Evolutionary conservation across 225 moss, liverwort and hornwort species (phyloP).

Genomic region (Neckera pumila): DNA sequence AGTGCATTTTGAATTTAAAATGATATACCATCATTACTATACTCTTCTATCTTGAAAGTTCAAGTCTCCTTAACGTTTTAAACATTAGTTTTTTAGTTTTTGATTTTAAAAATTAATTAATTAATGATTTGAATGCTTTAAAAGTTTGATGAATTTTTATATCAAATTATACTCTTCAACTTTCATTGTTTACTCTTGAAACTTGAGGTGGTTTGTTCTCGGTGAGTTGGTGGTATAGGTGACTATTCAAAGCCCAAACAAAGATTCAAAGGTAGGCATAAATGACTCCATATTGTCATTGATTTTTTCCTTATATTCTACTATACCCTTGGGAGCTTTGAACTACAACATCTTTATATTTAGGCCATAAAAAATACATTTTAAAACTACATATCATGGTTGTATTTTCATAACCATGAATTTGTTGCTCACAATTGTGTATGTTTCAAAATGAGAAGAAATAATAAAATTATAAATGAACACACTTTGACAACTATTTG

Average conservation of each 20-base stretch:
- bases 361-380: not conserved
- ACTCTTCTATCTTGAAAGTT: not conserved
- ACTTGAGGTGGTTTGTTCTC: fast-evolving
- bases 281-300: not conserved
- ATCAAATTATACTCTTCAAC: not conserved
- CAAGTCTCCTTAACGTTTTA: not conserved
- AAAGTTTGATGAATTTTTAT: not conserved
- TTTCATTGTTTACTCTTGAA: not conserved
- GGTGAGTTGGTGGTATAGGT: not conserved
- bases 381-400: not conserved
- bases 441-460: not conserved
- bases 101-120: no score
- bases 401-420: not conserved
- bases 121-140: no score
- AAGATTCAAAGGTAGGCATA: not conserved
- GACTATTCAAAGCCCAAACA: not conserved
- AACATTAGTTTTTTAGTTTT: no score
- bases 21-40: not conserved
- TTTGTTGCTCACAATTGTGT: not conserved
- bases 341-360: not conserved
- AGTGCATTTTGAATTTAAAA: not conserved
- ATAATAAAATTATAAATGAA: not conserved
- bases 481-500: not conserved
- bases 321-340: not conserved
- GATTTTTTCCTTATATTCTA: not conserved